Base-by-base conservation (phyloP, 2,329 filamentous ascomycete genomes). In the Penicillium oxalicum region DNA sequence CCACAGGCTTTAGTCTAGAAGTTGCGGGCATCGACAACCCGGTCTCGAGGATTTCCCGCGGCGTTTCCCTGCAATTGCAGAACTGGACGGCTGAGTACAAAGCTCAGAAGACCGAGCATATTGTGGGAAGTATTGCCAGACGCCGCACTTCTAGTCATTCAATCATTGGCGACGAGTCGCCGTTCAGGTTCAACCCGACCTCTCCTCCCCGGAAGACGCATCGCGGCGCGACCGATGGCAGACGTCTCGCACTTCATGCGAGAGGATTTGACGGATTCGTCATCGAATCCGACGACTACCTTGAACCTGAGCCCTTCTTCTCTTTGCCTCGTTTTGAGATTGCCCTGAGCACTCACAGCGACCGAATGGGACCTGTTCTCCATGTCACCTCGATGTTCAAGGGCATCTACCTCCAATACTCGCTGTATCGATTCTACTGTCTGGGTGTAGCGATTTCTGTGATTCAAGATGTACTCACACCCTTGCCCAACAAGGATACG, bases 371-470 rank as follows among this genome's bases (percentile, higher is more conserved):
- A 0, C 87, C 90, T 0, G 77, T 95, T 5, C 88, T 96, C 62
- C 89, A 97, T 63, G 71, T 97, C 38, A 89, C 94, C 57, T 87
- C 88, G 0, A 81, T 87, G 45, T 79, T 93, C 18, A 86, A 86
- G 57, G 88, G 87, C 5, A 71, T 98, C 2, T 82, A 88, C 52
- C 63, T 95, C 6, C 86, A 94, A 44, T 97, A 97, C 64, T 98
- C 94, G 0, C 78, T 98, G 0, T 95, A 94, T 66, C 85, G 91
- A 3, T 91, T 95, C 64, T 98, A 96, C 63, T 86, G 91, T 0
- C 78, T 94, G 26, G 87, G 89, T 1, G 83, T 97, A 51, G 93
- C 91, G 7, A 74, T 79, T 25, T 84, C 83, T 63, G 88, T 94
- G 2, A 68, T 98, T 25, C 78, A 78, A 46, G 83, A 82, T 61